Base-by-base conservation (phyloP, 1,139 yeast species). In the Hyphopichia khmerensis region DNA sequence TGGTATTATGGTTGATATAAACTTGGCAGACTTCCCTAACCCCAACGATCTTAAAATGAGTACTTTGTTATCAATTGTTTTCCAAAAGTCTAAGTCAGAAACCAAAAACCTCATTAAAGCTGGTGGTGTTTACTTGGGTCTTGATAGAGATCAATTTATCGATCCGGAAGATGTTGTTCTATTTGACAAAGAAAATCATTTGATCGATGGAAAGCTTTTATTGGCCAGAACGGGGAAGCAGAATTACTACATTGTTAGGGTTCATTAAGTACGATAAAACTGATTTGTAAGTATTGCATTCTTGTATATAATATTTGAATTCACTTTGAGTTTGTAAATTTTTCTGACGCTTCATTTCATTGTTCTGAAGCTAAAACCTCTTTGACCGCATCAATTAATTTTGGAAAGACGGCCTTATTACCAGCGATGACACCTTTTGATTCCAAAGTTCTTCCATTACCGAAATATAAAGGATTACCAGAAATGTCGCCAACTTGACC, bases 381-480 rank as follows among this genome's bases (percentile, higher is more conserved):
- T 23, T 49, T 46, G 17, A 90, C 86, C 2, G 86, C 83, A 11
- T 65, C 67, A 33, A 90, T 81, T 1, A 90, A 87, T 35, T 67
- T 58, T 1, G 72, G 64, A 55, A 88, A 95, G 35, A 86, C 68
- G 16, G 71, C 69, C 38, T 75, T 75, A 48, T 84, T 76, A n/a
- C 95, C 84, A 10, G 98, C 99, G 59, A 95, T 83, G 23, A 95
- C 93, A 40, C 99, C 99, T 64, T 88, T 84, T 43, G 95, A 87
- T 43, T 75, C 59, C 49, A 95, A 75, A 33, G 81, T 79, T 59
- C 97, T 81, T 4, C 99, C 99, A 36, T 74, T 71, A n/a, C 96
- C 91, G 56, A 93, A 95, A 58, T 93, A 82, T 48, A 93, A 76
- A n/a, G 64, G 64, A 30, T 72, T 70, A 10, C 97, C 96, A 43